A percentile compares a stretch with the other conserved stretches of the same genome.
Conservation (phyloP, 768 basidiomycete genomes). For the Leucocoprinus birnbaumii region DNA sequence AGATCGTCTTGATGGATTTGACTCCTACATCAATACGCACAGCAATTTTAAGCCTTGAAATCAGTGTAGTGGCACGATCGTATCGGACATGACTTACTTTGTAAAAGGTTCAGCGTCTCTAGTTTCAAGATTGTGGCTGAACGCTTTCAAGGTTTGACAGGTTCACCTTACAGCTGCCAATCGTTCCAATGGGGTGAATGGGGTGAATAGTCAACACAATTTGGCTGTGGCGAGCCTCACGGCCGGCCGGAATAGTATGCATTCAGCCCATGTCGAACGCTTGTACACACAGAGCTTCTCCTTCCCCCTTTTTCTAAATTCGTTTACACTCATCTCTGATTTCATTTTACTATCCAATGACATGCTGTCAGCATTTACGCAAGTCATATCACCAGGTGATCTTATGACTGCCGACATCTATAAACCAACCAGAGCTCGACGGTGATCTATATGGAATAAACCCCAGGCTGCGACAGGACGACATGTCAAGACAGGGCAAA, state of each 20-base stretch:
- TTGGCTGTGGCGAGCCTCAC: not conserved
- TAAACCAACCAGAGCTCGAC: no score
- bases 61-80: not conserved
- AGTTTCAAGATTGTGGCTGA: not conserved
- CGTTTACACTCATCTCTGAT: no score
- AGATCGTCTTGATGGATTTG: not conserved
- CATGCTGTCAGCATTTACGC: no score
- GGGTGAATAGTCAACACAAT: not conserved
- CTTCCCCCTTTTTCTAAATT: not conserved
- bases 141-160: not conserved
- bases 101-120: not conserved
- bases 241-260: not conserved
- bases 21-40: no score
- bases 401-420: no score
- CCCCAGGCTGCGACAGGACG: no score
- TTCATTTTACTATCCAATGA: no score
- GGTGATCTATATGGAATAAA: no score
- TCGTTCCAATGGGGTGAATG: not conserved
- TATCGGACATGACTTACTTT: not conserved
- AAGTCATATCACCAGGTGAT: no score
- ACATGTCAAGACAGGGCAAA: no score
- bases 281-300: not conserved
- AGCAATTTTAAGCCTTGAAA: no score
- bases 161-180: not conserved
- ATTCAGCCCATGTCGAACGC: not conserved